Evolutionary conservation across 805 yeast genomes (phyloP), one percentile per base, ranked within the genome.

Genomic region (Pichia gijzeniarum): DNA sequence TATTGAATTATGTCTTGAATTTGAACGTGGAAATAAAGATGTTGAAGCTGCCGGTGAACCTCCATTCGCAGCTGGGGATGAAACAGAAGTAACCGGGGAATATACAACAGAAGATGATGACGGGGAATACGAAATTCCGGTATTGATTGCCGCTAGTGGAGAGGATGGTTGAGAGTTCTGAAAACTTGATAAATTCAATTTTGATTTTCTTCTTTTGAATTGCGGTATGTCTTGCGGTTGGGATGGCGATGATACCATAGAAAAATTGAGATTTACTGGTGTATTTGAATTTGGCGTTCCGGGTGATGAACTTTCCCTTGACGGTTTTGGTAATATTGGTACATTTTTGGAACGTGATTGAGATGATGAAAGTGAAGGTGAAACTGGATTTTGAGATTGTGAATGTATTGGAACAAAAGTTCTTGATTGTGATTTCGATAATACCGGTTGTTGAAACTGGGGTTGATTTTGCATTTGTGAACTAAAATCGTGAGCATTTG

Each of bases 241-340:
- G 18, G 56, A 45, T 21, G 56, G 46, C 14, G 51, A 35, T 33
- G 45, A 21, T 16, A 40, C 38, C 5, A 41, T 39, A 7, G 61
- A 54, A 21, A 59, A 53, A 18, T 18, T 30, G 6, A 18, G 31
- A 27, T 33, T 45, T 7, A 9, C 51, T 48, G 39, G 18, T 1
- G 20, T 7, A 55, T 44, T 33, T 3, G 53, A 34, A 4, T 41
- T 44, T 18, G 62, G 56, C 1, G 64, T 53, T 9, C 55, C 51
- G 4, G 61, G 52, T 6, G 57, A 30, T 3, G 64, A 58, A 1
- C 58, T 44, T 28, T 51, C 52, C 32, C 49, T 52, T 13, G 52
- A 35, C 12, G 67, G 67, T 49, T 62, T 64, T 13, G 68, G 68
- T 30, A 64, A 47, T 18, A 64, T 64, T 12, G 67, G 68, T 13